A percentile compares a stretch with the other conserved stretches of the same genome.
These are phyloP conservation scores for Ogataea pini DNA, from an alignment of 805 yeast species.

Conservation along the genomic window DNA sequence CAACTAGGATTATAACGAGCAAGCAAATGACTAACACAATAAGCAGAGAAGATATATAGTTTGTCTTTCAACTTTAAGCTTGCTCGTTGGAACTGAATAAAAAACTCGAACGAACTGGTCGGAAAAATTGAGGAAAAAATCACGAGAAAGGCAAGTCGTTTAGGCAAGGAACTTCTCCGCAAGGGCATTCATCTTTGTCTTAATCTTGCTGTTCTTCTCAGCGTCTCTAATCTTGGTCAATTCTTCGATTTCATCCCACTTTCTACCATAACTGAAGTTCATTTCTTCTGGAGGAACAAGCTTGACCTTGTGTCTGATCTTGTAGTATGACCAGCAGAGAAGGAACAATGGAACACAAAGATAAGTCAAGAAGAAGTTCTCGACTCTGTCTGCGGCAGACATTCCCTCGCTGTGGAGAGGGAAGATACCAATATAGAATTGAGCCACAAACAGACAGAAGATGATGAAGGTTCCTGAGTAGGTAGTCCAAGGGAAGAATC, in stretches of 20 bases:
- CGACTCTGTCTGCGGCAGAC: slow-evolving; percentile 39
- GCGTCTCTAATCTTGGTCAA: slow-evolving; percentile 17
- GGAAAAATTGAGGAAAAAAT: no score
- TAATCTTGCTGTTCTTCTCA: slow-evolving; percentile 7
- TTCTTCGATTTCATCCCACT: slow-evolving; percentile 28
- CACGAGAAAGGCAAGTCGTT: no score
- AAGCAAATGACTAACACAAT: no score
- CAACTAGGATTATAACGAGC: no score
- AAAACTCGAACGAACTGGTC: no score
- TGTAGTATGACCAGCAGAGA: slow-evolving; percentile 56
- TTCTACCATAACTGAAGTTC: slow-evolving; percentile 38
- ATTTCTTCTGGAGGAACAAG: slow-evolving; percentile 35
- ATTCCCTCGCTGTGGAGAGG: slow-evolving; percentile 50
- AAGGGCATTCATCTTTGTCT: slow-evolving; percentile 13
- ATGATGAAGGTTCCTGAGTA: slow-evolving; percentile 40
- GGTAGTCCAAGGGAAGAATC: slow-evolving; percentile 53
- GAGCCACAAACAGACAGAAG: slow-evolving; percentile 54
- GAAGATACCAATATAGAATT: slow-evolving; percentile 65
- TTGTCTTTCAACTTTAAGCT: no score
- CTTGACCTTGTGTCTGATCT: slow-evolving; percentile 45
- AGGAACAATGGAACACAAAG: slow-evolving; percentile 60
- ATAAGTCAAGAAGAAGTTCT: slow-evolving; percentile 58
- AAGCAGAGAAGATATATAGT: no score
- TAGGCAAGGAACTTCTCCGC: slow-evolving; percentile 23
- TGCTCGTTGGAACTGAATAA: no score